A percentile compares a stretch with the other conserved stretches of the same genome.
phyloP scores from a whole-genome alignment of 495 filamentous ascomycete genomes.

The Penicillium coprophilum region DNA sequence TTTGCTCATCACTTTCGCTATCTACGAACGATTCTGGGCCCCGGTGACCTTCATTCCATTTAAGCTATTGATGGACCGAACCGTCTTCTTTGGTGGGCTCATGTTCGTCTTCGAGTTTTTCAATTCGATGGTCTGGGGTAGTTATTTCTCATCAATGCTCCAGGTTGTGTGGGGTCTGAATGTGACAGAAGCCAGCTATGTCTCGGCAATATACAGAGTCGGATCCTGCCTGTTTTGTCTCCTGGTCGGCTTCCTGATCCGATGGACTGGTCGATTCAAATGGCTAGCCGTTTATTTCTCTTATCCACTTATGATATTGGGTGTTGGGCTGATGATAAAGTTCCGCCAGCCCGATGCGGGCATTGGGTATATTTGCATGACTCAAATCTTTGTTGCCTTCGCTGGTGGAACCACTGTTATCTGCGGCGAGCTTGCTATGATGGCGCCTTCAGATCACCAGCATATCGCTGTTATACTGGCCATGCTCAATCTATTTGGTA shows the following conservation, averaged over 20 bases:
- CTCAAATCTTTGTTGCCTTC: slow-evolving; percentile 67
- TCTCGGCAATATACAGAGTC: slow-evolving; percentile 47
- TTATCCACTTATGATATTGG: slow-evolving; percentile 56
- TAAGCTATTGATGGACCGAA: slow-evolving; percentile 55
- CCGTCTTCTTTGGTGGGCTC: slow-evolving; percentile 54
- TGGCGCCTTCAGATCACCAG: slow-evolving; percentile 61
- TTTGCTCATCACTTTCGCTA: slow-evolving; percentile 49
- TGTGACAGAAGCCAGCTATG: slow-evolving; percentile 52
- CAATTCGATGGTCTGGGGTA: slow-evolving; percentile 37
- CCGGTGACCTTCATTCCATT: slow-evolving; percentile 55
- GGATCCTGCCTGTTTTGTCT: slow-evolving; percentile 42
- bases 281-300: slow-evolving; percentile 49
- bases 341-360: slow-evolving; percentile 57
- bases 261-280: slow-evolving; percentile 50
- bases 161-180: slow-evolving; percentile 61
- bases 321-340: slow-evolving; percentile 54
- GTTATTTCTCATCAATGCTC: slow-evolving; percentile 60
- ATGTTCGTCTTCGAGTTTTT: slow-evolving; percentile 52
- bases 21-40: slow-evolving; percentile 55
- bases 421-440: slow-evolving; percentile 60
- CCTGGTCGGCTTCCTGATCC: slow-evolving; percentile 52
- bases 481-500: slow-evolving; percentile 55
- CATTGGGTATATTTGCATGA: slow-evolving; percentile 66
- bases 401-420: slow-evolving; percentile 56
- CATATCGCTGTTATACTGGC: slow-evolving; percentile 63